These are phyloP conservation scores for Acacia crassicarpa DNA, from an alignment of 306 rosid genomes.

Conservation along the genomic window DNA sequence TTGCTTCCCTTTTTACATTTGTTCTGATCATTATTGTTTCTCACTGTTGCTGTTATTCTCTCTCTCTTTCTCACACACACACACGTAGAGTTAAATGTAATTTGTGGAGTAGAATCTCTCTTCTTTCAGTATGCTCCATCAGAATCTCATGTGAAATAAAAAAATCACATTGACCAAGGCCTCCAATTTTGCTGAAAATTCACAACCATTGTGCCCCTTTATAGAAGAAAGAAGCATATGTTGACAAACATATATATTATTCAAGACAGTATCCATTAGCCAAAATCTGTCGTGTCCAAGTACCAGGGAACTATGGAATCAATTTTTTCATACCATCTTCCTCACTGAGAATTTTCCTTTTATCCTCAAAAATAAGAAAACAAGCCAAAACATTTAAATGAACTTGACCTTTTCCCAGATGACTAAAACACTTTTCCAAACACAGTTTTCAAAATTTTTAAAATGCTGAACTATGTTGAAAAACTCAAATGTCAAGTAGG, in stretches of 20 bases:
- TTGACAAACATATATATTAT: background rate
- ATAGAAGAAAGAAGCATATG: background rate
- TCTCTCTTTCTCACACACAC: too few relatives aligned
- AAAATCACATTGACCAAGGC: background rate
- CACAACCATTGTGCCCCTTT: background rate
- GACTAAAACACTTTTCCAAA: background rate
- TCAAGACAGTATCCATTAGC: background rate
- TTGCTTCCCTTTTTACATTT: background rate
- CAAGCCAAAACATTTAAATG: background rate
- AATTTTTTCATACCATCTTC: background rate
- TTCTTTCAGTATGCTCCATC: background rate
- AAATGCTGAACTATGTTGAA: background rate
- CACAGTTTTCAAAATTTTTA: background rate
- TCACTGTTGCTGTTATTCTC: background rate
- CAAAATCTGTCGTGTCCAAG: background rate
- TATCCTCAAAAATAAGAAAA: background rate
- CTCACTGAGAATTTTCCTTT: background rate
- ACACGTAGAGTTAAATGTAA: background rate
- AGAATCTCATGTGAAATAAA: background rate
- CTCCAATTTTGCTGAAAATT: background rate
- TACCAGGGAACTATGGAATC: background rate
- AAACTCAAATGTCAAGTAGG: background rate
- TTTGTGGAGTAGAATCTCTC: background rate
- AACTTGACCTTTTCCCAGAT: background rate
- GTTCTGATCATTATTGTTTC: background rate